Base-by-base conservation (phyloP, 2,329 filamentous ascomycete genomes). In the Epichloe baconii region DNA sequence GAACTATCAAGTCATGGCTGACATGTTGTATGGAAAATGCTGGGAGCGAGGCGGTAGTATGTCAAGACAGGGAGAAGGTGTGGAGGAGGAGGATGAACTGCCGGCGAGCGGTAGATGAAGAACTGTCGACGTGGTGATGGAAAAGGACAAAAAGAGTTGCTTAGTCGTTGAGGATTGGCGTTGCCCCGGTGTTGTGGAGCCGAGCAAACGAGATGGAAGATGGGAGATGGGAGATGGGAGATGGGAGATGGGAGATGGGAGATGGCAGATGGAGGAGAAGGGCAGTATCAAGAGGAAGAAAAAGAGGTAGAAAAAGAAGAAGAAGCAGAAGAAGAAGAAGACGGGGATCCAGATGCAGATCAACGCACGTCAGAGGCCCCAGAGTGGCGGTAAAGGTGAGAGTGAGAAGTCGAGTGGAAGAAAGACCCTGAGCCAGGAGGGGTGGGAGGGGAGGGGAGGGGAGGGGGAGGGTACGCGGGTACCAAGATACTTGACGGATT, bases 1-100 rank as follows among this genome's bases (percentile, higher is more conserved):
- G 11, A 37, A 34, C 34, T 48, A 53, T 49, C 26, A 37, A 48
- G 48, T 51, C 52, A 53, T 53, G 49, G 49, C 49, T 48, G 37
- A 31, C 41, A 10, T 34, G 35, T 26, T 23, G 42, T 40, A 15
- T 35, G 34, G 11, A 19, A 5, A 19, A 12, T 17, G 2, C n/a
- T n/a, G 44, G 31, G 36, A 34, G 23, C 23, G 26, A 35, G 17
- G 41, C 40, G 23, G 38, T 35, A 15, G 17, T 40, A 34, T 49
- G 31, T 43, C 41, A 48, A 35, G 35, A n/a, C 26, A 12, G 38
- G 11, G 44, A 43, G 38, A 48, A 14, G 19, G 21, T 15, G 19
- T 11, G 5, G 21, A 43, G 8, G 44, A 43, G 8, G 44, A 35
- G 14, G 36, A 41, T 15, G 15, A 48, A 21, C 14, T 21, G 47